Evolutionary conservation across 2,329 filamentous ascomycete species (phyloP).

Genomic region (Cladobotryum mycophilum): DNA sequence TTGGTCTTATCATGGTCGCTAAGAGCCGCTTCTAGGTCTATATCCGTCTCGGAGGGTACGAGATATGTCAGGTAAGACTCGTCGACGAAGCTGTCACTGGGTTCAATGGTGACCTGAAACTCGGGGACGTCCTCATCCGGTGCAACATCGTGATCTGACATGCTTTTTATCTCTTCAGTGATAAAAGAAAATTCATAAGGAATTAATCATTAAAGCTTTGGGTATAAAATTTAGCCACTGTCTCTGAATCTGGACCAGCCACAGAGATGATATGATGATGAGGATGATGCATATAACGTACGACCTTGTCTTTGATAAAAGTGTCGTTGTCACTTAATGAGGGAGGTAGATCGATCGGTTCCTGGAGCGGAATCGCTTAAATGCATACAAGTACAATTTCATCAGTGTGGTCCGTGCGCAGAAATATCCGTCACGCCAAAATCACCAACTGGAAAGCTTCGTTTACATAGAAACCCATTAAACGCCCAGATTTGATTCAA

Average conservation of each 20-base stretch:
- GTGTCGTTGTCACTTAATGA: no score
- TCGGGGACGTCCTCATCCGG: conserved; percentile 18
- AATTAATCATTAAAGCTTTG: background rate
- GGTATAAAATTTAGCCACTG: background rate
- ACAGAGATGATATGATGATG: background rate
- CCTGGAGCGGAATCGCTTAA: conserved; percentile 1
- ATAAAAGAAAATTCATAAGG: background rate
- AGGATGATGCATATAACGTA: no score
- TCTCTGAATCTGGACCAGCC: background rate
- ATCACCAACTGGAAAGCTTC: background rate
- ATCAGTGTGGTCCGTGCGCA: conserved; percentile 16
- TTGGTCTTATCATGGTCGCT: conserved; percentile 36
- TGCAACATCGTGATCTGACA: conserved; percentile 18
- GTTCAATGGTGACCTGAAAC: conserved; percentile 18
- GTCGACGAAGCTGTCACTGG: conserved; percentile 42
- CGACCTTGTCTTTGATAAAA: no score
- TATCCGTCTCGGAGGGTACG: conserved; percentile 50
- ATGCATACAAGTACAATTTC: conserved; percentile 10
- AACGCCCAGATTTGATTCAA: background rate
- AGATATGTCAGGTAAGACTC: conserved; percentile 55
- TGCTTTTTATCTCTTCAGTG: conserved; percentile 8
- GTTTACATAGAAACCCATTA: background rate
- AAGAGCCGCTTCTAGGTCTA: conserved; percentile 48
- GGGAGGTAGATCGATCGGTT: no score
- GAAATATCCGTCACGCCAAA: conserved; percentile 13